Base-by-base conservation (phyloP, 805 yeast species). In the Metschnikowia koreensis region DNA sequence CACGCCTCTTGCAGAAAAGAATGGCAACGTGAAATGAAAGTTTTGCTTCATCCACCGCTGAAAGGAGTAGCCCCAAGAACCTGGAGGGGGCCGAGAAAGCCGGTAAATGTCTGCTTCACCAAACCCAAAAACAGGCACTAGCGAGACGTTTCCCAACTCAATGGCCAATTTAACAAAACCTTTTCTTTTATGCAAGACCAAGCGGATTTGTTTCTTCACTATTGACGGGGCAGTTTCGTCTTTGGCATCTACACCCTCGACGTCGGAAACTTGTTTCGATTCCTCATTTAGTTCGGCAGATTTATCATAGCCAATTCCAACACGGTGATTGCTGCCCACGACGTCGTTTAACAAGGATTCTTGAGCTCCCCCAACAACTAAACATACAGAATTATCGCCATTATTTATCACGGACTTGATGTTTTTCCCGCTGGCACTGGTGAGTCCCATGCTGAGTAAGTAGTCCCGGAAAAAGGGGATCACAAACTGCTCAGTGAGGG, bases 291-390 rank as follows among this genome's bases (percentile, higher is more conserved):
- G 38, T 16, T 46, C 52, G 11, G 45, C 48, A 7, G 43, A 22
- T 10, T 55, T 61, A 16, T 60, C 56, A 54, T 68, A 71, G 1
- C 75, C 76, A 37, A 65, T 65, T 6, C 76, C 77, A 1, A 72
- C 66, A 17, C 67, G 63, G n/a, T 61, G 60, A 38, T 63, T 57
- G 8, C 60, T 57, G 1, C 72, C 68, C 12, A 74, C 76, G 57
- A 71, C 69, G 44, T 68, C 66, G 54, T 74, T 74, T 28, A 89
- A 66, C 37, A 94, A 73, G 1, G 96, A 83, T 63, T 94, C 99
- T 53, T 90, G 87, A 0, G 98, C 98, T 0, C 99, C 99, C 2
- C 99, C 99, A 26, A 94, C 84, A 1, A 94, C 98, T 52, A 94
- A 84, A 55, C 93, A 87, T 11, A 92, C 86, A 2, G 96, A 87